Evolutionary conservation across 202 grass and related monocot genomes (phyloP).

Genomic region (Schoenoplectus triqueter): DNA sequence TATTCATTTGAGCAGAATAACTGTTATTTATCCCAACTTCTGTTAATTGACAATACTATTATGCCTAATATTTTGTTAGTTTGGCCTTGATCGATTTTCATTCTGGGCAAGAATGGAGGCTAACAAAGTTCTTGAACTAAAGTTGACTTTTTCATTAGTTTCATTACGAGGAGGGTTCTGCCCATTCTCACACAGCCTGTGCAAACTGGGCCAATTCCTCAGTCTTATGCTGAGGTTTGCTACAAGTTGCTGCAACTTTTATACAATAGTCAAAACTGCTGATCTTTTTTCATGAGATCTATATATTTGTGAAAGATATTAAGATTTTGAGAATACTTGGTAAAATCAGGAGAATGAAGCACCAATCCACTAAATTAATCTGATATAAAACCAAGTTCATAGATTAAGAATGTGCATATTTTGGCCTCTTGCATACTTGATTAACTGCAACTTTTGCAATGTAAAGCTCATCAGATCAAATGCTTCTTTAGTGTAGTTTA

Average conservation of each 20-base stretch:
- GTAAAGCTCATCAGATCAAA: slow-evolving; percentile 1
- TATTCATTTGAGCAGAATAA: slow-evolving; percentile 31
- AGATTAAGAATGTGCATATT: not conserved
- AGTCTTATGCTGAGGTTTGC: no score
- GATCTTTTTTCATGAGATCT: not conserved
- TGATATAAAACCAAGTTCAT: not conserved
- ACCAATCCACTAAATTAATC: not conserved
- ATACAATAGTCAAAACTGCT: not conserved
- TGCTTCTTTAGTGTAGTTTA: not conserved
- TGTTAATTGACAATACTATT: not conserved
- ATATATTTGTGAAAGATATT: not conserved
- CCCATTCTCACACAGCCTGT: no score
- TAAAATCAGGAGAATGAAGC: not conserved
- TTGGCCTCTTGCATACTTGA: not conserved
- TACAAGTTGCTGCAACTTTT: not conserved
- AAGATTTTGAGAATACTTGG: not conserved
- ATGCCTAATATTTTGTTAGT: not conserved
- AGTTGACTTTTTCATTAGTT: not conserved
- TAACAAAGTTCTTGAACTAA: not conserved
- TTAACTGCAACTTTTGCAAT: not conserved
- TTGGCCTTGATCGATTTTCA: not conserved
- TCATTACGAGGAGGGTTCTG: not conserved
- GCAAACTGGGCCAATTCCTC: no score
- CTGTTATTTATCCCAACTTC: not conserved
- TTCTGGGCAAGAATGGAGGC: not conserved